phyloP scores from a whole-genome alignment of 192 early-diverging fungal species.

The Phycomyces blakesleeanus region DNA sequence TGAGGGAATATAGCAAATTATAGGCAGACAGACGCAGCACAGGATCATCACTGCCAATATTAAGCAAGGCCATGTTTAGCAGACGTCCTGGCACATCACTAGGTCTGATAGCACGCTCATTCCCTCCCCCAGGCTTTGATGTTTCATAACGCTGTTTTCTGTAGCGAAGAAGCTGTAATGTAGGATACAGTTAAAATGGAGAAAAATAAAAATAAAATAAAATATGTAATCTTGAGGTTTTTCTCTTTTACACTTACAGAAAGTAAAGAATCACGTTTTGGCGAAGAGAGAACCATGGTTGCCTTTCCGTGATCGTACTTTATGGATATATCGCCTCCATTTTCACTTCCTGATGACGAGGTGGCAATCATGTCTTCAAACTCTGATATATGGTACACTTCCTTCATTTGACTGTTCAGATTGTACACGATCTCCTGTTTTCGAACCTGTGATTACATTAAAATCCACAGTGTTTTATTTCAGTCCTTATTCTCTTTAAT shows the following conservation, averaged over 20 bases:
- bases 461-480: background rate
- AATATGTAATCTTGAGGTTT: no score
- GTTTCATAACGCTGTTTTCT: constrained; percentile 65
- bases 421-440: constrained; percentile 73
- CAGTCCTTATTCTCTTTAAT: background rate
- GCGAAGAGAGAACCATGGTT: constrained; percentile 62
- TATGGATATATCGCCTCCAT: constrained; percentile 49
- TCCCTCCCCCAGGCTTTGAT: constrained; percentile 51
- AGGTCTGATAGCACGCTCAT: constrained; percentile 72
- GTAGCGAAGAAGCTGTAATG: constrained; percentile 56
- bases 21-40: constrained; percentile 77
- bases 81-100: constrained; percentile 86
- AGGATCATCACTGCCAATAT: constrained; percentile 75
- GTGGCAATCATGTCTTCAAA: constrained; percentile 30
- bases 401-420: constrained; percentile 69
- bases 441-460: constrained; percentile 7
- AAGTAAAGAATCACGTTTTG: constrained; percentile 62
- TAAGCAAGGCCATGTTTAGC: constrained; percentile 87
- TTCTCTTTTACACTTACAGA: constrained; percentile 22
- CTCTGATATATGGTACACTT: constrained; percentile 73
- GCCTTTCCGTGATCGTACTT: constrained; percentile 63
- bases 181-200: constrained; percentile 22
- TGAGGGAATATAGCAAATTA: constrained; percentile 80
- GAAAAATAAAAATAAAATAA: background rate
- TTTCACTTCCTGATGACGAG: constrained; percentile 3